These are phyloP conservation scores for Sutorius australiensis DNA, from an alignment of 768 basidiomycete genomes.

Conservation along the genomic window DNA sequence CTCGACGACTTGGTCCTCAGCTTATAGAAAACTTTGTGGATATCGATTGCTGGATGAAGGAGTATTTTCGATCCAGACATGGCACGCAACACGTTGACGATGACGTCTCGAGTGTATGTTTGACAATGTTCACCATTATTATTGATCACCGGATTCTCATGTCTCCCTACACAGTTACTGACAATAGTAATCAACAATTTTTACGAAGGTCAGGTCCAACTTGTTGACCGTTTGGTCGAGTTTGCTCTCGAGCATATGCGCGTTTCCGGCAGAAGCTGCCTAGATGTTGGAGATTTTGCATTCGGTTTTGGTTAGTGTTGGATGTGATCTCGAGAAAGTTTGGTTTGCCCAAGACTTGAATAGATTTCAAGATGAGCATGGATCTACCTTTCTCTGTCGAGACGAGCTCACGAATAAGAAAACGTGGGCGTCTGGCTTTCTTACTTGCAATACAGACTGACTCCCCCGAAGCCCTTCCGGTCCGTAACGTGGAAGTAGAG, in stretches of 20 bases:
- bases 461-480: conserved; percentile 9
- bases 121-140: not conserved
- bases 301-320: conserved; percentile 28
- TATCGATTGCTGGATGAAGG: conserved; percentile 24
- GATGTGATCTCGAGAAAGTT: not conserved
- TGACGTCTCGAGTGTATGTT: conserved; percentile 21
- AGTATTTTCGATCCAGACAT: conserved; percentile 27
- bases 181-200: conserved; percentile 30
- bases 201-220: conserved; percentile 28
- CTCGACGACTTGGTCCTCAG: conserved; percentile 27
- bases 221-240: conserved; percentile 26
- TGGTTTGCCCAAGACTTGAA: not conserved
- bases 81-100: conserved; percentile 7
- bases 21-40: conserved; percentile 31
- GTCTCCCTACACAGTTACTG: conserved; percentile 16
- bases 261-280: conserved; percentile 10
- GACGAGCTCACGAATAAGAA: conserved; percentile 22
- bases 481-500: conserved; percentile 5
- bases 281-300: conserved; percentile 25
- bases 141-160: not conserved
- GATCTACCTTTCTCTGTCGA: conserved; percentile 29
- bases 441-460: conserved; percentile 5
- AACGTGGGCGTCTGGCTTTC: conserved; percentile 18
- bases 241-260: conserved; percentile 25
- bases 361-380: conserved; percentile 31